A percentile compares a stretch with the other conserved stretches of the same genome.
Conservation (phyloP, 1,284 basidiomycete species). For the Papiliotrema terrestris region DNA sequence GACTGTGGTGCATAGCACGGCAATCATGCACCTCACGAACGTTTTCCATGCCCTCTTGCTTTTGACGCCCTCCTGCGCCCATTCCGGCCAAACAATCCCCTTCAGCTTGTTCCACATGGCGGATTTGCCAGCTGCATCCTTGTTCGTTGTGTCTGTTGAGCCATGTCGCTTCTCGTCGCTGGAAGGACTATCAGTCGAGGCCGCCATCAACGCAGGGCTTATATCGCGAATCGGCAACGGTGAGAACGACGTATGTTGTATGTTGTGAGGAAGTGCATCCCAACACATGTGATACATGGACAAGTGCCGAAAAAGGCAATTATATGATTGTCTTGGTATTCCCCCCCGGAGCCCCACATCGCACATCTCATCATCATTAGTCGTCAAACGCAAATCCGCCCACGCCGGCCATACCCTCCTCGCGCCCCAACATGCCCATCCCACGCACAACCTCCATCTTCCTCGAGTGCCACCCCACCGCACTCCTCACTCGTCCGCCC, state of each 20-base stretch:
- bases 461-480: constrained; percentile 89
- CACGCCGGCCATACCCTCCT: constrained; percentile 89
- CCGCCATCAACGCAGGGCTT: not conserved
- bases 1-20: constrained; percentile 29
- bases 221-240: too few relatives aligned
- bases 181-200: too few relatives aligned
- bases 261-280: too few relatives aligned
- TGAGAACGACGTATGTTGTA: too few relatives aligned
- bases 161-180: not conserved
- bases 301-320: too few relatives aligned
- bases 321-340: too few relatives aligned
- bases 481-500: constrained; percentile 83
- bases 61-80: constrained; percentile 19
- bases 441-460: constrained; percentile 97
- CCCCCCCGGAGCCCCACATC: too few relatives aligned
- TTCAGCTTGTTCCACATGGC: constrained; percentile 2
- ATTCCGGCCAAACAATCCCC: constrained; percentile 17
- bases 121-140: not conserved
- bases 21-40: constrained; percentile 37
- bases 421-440: constrained; percentile 82
- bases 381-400: constrained; percentile 87
- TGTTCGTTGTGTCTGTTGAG: not conserved
- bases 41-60: constrained; percentile 42
- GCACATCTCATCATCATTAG: constrained; percentile 1
- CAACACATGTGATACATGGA: too few relatives aligned